A percentile compares a stretch with the other conserved stretches of the same genome.
These are phyloP conservation scores for Lycium ferocissimum DNA, from an alignment of 257 asterid genomes.

Conservation along the genomic window DNA sequence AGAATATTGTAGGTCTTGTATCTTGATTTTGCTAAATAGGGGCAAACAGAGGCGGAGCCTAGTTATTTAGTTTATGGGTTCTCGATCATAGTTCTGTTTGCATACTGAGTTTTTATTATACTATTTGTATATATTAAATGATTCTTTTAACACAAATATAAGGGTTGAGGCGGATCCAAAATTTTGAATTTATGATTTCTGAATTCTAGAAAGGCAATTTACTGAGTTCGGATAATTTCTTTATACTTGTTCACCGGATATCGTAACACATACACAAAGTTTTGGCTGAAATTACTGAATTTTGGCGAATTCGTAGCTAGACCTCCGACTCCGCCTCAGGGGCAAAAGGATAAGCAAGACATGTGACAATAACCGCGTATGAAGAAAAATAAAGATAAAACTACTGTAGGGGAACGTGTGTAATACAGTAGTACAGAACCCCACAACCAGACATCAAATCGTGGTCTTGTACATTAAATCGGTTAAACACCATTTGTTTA, in stretches of 20 bases:
- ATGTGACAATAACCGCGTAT: conserved; percentile 40
- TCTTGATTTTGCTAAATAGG: conserved; percentile 25
- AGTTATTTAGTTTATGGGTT: too few relatives aligned
- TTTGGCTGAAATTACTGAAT: neutral
- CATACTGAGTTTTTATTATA: too few relatives aligned
- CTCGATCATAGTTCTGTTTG: too few relatives aligned
- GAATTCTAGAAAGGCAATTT: neutral
- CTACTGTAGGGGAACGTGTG: conserved; percentile 25
- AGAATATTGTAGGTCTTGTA: neutral
- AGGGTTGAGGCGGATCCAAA: neutral
- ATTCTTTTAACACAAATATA: too few relatives aligned
- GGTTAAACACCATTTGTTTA: neutral
- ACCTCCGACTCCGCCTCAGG: neutral
- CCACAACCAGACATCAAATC: conserved; percentile 14
- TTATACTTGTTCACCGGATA: neutral
- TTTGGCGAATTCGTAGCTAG: neutral
- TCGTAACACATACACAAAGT: neutral
- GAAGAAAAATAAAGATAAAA: conserved; percentile 25
- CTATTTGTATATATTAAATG: too few relatives aligned
- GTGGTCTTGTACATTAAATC: conserved; percentile 24
- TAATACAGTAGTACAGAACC: conserved; percentile 26
- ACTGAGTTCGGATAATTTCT: neutral
- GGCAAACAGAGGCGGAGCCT: neutral
- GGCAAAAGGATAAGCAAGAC: conserved; percentile 29
- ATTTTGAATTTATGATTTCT: neutral